These are phyloP conservation scores for Gardenia jasminoides DNA, from an alignment of 257 asterid genomes.

Conservation along the genomic window DNA sequence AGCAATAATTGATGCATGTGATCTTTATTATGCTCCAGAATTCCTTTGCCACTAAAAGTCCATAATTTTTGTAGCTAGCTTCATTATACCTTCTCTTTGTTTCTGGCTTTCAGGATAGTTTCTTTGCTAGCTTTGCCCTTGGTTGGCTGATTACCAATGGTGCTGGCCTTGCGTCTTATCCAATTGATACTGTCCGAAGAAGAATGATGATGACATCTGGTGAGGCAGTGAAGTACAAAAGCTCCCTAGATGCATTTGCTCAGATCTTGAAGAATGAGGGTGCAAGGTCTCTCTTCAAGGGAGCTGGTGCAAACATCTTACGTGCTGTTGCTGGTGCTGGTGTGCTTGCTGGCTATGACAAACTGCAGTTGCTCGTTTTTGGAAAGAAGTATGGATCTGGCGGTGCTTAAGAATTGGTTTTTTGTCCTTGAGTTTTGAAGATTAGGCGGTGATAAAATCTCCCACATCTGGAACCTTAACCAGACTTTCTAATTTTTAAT, in stretches of 20 bases:
- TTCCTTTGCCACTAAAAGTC: background rate
- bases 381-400: slow-evolving; percentile 78
- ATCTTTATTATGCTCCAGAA: background rate
- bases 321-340: slow-evolving; percentile 88
- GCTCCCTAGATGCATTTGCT: slow-evolving; percentile 60
- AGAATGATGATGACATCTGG: slow-evolving; percentile 94
- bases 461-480: background rate
- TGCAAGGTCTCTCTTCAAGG: slow-evolving; percentile 61
- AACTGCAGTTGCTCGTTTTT: slow-evolving; percentile 55
- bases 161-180: slow-evolving; percentile 77
- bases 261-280: slow-evolving; percentile 73
- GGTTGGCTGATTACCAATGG: slow-evolving; percentile 76
- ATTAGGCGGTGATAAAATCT: background rate
- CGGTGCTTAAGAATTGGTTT: slow-evolving; percentile 33
- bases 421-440: background rate
- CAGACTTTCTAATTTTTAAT: slow-evolving; percentile 14
- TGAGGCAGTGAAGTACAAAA: slow-evolving; percentile 65
- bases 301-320: slow-evolving; percentile 76
- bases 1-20: background rate
- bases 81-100: background rate
- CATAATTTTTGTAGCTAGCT: background rate
- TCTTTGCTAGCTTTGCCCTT: slow-evolving; percentile 73
- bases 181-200: slow-evolving; percentile 75
- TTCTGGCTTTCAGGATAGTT: slow-evolving; percentile 52
- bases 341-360: slow-evolving; percentile 73